phyloP scores from a whole-genome alignment of 495 filamentous ascomycete genomes.

The Usnea hakonensis region DNA sequence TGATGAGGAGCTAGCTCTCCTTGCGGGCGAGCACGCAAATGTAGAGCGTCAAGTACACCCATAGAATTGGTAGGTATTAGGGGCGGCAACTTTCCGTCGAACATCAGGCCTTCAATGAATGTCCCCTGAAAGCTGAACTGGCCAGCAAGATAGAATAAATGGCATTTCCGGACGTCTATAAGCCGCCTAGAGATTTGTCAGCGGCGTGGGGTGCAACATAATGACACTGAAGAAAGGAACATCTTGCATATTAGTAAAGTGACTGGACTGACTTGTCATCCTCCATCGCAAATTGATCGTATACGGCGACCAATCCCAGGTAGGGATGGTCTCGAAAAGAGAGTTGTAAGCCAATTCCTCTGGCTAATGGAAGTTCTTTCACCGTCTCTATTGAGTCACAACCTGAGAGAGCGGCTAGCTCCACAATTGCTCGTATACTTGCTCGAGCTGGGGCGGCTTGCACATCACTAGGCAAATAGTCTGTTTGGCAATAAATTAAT shows the following conservation, averaged over 20 bases:
- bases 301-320: neutral
- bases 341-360: neutral
- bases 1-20: neutral
- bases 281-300: neutral
- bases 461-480: conserved; percentile 9
- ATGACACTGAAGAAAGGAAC: neutral
- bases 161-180: neutral
- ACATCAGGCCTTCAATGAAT: neutral
- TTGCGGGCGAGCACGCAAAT: neutral
- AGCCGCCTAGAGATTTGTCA: neutral
- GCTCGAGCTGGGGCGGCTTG: conserved; percentile 2
- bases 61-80: neutral
- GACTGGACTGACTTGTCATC: neutral
- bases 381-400: neutral
- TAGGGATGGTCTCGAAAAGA: conserved; percentile 2
- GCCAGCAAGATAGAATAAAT: neutral
- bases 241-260: neutral
- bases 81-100: neutral
- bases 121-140: neutral
- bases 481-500: conserved; percentile 3
- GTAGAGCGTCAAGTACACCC: neutral
- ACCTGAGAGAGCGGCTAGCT: neutral
- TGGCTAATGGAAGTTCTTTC: neutral
- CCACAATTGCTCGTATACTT: conserved; percentile 4
- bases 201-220: too few species aligned